Evolutionary conservation across 2,329 filamentous ascomycete genomes (phyloP), one percentile per base, ranked within the genome.

Genomic region (Corinectria fuckeliana): DNA sequence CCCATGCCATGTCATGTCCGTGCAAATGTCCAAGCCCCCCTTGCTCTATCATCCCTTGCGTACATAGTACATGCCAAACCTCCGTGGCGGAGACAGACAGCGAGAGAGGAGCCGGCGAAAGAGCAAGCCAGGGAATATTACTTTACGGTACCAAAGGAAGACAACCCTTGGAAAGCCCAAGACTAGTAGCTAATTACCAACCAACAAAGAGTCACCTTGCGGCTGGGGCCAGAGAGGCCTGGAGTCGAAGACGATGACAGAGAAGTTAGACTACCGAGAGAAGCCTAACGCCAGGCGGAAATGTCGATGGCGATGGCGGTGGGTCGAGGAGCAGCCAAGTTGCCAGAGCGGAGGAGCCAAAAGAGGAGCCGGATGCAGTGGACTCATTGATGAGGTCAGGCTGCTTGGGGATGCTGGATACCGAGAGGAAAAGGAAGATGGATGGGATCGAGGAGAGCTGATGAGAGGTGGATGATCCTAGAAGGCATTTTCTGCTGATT

Each of bases 251-350:
- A 58, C 36, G 34, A 42, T 10, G 20, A 44, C 14, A 58, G 56
- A 58, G 44, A 34, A 26, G 50, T n/a, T n/a, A n/a, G n/a, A n/a
- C 50, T 53, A 50, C 56, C 28, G 21, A 58, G 10, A 67, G 45
- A 65, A 58, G 52, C 58, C 66, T 63, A 53, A 54, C 36, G 36
- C 36, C 30, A 39, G 42, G 51, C 51, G 58, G 54, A 65, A 50
- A 65, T 51, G 63, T 57, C 60, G 62, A 65, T 60, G 61, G 54
- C 50, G 62, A 58, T 58, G 44, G 52, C 45, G 63, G 66, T 69
- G 66, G 66, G 66, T 61, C 57, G 38, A 20, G 39, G 50, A 55
- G 39, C 52, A 62, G 50, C 50, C 14, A 34, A n/a, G 32, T 14
- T 34, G 32, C 32, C 59, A 49, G 34, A 54, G 60, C 58, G 56